Conservation (phyloP, 148 eudicot genomes). For the Camellia japonica region DNA sequence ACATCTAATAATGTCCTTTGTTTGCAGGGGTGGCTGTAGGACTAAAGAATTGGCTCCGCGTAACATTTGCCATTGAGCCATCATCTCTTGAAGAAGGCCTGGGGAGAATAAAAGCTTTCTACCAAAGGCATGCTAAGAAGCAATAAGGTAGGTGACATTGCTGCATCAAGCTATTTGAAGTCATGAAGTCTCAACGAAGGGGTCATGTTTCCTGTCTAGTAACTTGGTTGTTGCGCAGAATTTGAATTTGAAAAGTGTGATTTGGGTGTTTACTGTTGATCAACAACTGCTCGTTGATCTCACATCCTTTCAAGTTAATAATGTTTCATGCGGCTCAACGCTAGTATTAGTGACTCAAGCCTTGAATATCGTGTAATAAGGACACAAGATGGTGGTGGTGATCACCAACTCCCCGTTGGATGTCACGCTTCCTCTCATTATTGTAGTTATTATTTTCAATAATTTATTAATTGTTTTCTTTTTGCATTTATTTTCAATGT, state of each 20-base stretch:
- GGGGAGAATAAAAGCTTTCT: slow-evolving; percentile 53
- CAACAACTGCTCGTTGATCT: slow-evolving; percentile 21
- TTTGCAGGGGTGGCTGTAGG: slow-evolving; percentile 44
- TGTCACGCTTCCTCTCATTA: not conserved
- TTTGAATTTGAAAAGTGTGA: not conserved
- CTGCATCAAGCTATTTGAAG: no score
- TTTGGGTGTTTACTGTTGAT: not conserved
- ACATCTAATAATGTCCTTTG: not conserved
- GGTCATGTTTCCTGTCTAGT: no score
- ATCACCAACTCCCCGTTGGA: not conserved
- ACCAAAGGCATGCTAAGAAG: slow-evolving; percentile 17
- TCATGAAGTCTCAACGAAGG: no score
- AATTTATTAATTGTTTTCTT: not conserved
- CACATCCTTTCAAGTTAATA: not conserved
- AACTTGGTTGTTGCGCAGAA: no score
- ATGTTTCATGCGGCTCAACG: not conserved
- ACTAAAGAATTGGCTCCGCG: slow-evolving; percentile 62
- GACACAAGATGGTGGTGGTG: not conserved
- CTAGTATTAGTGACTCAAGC: no score
- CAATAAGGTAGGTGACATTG: no score
- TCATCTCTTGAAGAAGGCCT: slow-evolving; percentile 51
- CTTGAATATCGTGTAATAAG: no score
- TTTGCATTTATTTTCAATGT: not conserved
- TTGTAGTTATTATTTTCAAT: not conserved
- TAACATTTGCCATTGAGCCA: slow-evolving; percentile 58